phyloP scores from a whole-genome alignment of 139 green algal genomes.

The Coccomyxa sp. region DNA sequence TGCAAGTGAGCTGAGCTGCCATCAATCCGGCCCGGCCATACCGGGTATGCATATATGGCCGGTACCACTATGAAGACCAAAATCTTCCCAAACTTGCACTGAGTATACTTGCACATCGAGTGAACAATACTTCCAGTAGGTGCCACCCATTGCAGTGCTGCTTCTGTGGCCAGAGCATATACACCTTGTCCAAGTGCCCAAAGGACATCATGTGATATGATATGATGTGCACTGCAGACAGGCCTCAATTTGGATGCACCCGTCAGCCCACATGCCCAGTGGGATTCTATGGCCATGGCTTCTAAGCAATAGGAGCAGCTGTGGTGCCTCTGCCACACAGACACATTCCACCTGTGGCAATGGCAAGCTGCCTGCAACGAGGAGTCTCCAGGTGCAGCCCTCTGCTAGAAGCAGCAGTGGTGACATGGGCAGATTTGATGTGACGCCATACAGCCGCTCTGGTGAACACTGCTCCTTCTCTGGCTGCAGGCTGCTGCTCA shows the following conservation, averaged over 20 bases:
- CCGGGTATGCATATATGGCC: too few relatives aligned
- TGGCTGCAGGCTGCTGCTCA: conserved; percentile 36
- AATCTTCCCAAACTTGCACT: too few relatives aligned
- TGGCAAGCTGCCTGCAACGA: conserved; percentile 57
- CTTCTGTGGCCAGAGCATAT: too few relatives aligned
- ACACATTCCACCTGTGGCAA: conserved; percentile 77
- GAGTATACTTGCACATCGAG: too few relatives aligned
- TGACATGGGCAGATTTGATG: conserved; percentile 46
- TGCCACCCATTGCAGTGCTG: too few relatives aligned
- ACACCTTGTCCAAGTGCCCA: too few relatives aligned
- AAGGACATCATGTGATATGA: too few relatives aligned
- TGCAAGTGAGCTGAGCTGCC: too few relatives aligned
- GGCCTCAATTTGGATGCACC: conserved; percentile 62
- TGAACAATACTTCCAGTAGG: too few relatives aligned
- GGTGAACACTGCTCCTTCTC: conserved; percentile 19
- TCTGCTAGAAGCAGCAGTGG: conserved; percentile 40
- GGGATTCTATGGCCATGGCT: conserved; percentile 74
- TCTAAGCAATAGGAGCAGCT: conserved; percentile 24
- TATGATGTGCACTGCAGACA: conserved; percentile 24
- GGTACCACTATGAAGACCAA: too few relatives aligned
- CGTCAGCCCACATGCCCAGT: conserved; percentile 63
- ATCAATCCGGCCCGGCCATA: too few relatives aligned
- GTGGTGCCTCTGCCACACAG: conserved; percentile 62
- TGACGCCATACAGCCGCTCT: conserved; percentile 32
- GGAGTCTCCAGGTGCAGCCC: conserved; percentile 27